Evolutionary conservation across 345 rosid genomes (phyloP), one percentile per base, ranked within the genome.

Genomic region (Brassica nigra): DNA sequence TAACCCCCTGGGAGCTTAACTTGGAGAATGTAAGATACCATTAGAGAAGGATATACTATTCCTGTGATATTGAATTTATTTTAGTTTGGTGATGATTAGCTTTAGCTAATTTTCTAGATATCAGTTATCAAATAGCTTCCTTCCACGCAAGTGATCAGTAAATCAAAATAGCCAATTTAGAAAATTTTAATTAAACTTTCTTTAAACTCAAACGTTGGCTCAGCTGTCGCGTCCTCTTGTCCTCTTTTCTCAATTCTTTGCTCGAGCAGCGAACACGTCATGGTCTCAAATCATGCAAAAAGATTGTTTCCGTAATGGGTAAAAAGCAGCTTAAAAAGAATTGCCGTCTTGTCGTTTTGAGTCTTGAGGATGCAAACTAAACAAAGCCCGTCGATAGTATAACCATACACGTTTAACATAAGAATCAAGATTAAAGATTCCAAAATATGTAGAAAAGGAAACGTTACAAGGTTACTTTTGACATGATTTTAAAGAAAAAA

Each of bases 331-430:
- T 59, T 23, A 23, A 59, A 27, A 61, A 61, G 34, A 28, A 49
- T 7, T n/a, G 68, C 27, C 12, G 16, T 49, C 15, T 27, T 78
- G 47, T 70, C n/a, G 15, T 61, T 42, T 58, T 66, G 65, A 12
- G 65, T 5, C 65, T 65, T 33, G 73, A 66, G 62, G 61, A 78
- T 31, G 73, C 62, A 57, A 57, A 66, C 29, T 31, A 10, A 8
- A 65, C 5, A 79, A 57, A 31, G 74, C 37, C 34, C 55, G 44
- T 66, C 54, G 31, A 79, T 79, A 70, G 34, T 79, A 49, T 49
- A 74, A 63, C 78, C 82, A 42, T 67, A 73, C 74, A 68, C 75
- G 82, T 68, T 59, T 61, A 47, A 55, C 73, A 72, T 55, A 42
- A 39, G 27, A 23, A 23, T 23, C 27, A 23, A 23, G 1, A 57